phyloP scores from a whole-genome alignment of 2,329 filamentous ascomycete species.

The Claviceps africana region DNA sequence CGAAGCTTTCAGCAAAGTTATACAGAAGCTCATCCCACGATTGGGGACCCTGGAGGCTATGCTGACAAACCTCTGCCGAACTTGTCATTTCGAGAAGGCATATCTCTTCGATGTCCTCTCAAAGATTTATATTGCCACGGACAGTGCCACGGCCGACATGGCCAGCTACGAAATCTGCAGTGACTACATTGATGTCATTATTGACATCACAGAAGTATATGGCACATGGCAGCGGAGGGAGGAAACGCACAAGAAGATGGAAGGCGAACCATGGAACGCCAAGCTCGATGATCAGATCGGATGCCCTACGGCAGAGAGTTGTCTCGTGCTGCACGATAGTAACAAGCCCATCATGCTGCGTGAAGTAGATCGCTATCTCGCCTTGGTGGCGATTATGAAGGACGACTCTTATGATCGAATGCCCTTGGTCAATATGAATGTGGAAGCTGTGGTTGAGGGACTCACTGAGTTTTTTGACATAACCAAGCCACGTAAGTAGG shows the following conservation, averaged over 20 bases:
- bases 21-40: constrained; percentile 91
- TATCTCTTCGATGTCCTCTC: constrained; percentile 96
- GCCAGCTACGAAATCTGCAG: constrained; percentile 96
- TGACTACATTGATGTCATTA: constrained; percentile 96
- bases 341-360: constrained; percentile 52
- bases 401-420: constrained; percentile 75
- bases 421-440: constrained; percentile 75
- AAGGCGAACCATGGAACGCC: constrained; percentile 46
- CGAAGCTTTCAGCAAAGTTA: constrained; percentile 95
- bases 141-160: constrained; percentile 85
- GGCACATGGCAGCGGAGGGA: constrained; percentile 54
- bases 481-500: constrained; percentile 39
- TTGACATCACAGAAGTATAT: constrained; percentile 92
- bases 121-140: constrained; percentile 97
- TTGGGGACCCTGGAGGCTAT: constrained; percentile 85
- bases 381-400: constrained; percentile 75
- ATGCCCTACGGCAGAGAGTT: constrained; percentile 52
- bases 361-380: constrained; percentile 61
- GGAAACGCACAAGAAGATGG: constrained; percentile 39
- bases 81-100: constrained; percentile 91
- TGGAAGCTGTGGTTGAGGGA: constrained; percentile 67
- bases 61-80: constrained; percentile 84
- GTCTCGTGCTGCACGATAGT: constrained; percentile 51
- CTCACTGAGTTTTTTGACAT: constrained; percentile 67
- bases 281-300: constrained; percentile 52